phyloP scores from a whole-genome alignment of 1,284 basidiomycete genomes.

The Heliocybe sulcata region DNA sequence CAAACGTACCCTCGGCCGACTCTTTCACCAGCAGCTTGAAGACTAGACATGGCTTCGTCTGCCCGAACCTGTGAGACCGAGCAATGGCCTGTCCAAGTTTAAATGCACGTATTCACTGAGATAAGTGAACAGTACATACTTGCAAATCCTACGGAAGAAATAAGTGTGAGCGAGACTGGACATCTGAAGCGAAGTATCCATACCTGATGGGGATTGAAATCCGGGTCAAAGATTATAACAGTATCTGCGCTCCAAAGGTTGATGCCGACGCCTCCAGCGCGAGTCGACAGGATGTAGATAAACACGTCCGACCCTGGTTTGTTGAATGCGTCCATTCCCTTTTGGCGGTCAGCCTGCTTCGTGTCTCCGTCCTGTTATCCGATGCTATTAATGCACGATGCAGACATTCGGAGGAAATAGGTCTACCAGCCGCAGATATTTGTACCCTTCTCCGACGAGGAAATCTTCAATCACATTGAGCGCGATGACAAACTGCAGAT shows the following conservation, averaged over 20 bases:
- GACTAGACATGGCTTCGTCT: slow-evolving; percentile 78
- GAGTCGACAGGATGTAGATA: slow-evolving; percentile 88
- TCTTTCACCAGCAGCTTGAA: slow-evolving; percentile 91
- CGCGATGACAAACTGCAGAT: slow-evolving; percentile 79
- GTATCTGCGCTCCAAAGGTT: slow-evolving; percentile 87
- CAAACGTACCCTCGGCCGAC: slow-evolving; percentile 70
- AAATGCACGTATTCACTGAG: slow-evolving; percentile 9
- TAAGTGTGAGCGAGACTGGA: not conserved
- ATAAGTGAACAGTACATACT: slow-evolving; percentile 26
- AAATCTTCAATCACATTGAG: slow-evolving; percentile 93
- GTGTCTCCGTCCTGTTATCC: slow-evolving; percentile 79
- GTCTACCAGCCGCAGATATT: slow-evolving; percentile 81
- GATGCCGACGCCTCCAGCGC: slow-evolving; percentile 95
- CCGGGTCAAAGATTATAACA: slow-evolving; percentile 89
- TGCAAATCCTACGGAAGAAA: slow-evolving; percentile 52
- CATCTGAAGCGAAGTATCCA: slow-evolving; percentile 12
- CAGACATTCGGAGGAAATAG: slow-evolving; percentile 18
- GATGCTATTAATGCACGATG: slow-evolving; percentile 6
- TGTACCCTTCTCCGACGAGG: slow-evolving; percentile 81
- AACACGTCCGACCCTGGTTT: slow-evolving; percentile 81
- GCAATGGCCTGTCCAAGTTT: slow-evolving; percentile 67
- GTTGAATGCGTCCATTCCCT: slow-evolving; percentile 93
- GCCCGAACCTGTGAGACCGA: slow-evolving; percentile 79
- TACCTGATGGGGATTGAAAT: slow-evolving; percentile 92
- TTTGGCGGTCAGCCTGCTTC: slow-evolving; percentile 82